These are phyloP conservation scores for Secale cereale DNA, from an alignment of 176 grass and related monocot genomes.

Conservation along the genomic window DNA sequence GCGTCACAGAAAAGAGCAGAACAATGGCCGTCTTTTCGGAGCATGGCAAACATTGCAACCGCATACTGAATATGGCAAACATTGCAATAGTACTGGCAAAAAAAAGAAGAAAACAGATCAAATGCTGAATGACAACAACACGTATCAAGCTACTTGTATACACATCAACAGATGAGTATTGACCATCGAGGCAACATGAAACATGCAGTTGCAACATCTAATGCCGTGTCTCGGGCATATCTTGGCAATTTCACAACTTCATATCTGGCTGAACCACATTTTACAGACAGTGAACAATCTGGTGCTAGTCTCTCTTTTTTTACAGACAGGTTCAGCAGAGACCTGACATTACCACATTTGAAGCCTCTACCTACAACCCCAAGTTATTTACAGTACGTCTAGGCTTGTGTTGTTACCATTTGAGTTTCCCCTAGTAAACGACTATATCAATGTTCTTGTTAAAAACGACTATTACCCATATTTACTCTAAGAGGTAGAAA, in stretches of 20 bases:
- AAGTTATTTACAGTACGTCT: conserved; percentile 52
- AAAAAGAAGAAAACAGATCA: neutral
- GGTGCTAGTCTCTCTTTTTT: conserved; percentile 27
- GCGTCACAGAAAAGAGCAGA: neutral
- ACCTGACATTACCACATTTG: conserved; percentile 50
- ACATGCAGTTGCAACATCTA: neutral
- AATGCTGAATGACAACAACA: neutral
- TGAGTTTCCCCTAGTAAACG: neutral
- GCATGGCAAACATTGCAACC: neutral
- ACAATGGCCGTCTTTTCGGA: neutral
- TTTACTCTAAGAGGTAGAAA: no score
- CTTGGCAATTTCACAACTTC: neutral
- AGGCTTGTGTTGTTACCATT: conserved; percentile 34
- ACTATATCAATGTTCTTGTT: neutral
- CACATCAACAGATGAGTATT: neutral
- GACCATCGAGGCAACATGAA: neutral
- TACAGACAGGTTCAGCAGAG: neutral
- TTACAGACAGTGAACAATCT: conserved; percentile 4
- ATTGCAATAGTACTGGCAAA: neutral
- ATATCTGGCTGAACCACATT: conserved; percentile 29
- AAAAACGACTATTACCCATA: neutral
- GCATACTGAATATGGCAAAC: neutral
- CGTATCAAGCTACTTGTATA: neutral
- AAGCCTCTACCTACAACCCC: conserved; percentile 70
- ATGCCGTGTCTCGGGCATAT: neutral